phyloP scores from a whole-genome alignment of 1,284 basidiomycete genomes.

The Thelephora terrestris region DNA sequence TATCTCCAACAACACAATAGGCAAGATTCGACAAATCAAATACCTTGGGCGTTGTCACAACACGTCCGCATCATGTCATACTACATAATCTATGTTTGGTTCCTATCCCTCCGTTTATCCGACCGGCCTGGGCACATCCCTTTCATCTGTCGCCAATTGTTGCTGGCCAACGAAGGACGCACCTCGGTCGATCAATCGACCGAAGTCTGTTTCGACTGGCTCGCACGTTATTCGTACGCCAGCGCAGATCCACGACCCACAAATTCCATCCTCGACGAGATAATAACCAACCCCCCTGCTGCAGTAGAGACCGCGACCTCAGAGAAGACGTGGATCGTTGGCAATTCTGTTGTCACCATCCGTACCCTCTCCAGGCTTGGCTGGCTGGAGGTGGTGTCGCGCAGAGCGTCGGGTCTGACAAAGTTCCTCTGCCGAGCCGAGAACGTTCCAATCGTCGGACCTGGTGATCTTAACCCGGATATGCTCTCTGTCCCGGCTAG shows the following conservation, averaged over 20 bases:
- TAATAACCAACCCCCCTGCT: conserved; percentile 45
- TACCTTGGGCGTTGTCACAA: conserved; percentile 87
- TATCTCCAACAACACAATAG: conserved; percentile 91
- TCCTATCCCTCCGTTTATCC: conserved; percentile 79
- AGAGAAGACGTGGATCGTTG: conserved; percentile 83
- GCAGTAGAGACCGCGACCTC: conserved; percentile 29
- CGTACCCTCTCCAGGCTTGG: conserved; percentile 66
- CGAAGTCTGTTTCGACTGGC: conserved; percentile 97
- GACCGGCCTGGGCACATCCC: conserved; percentile 79
- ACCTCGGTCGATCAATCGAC: conserved; percentile 79
- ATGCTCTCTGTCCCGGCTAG: conserved; percentile 60
- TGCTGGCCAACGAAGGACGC: conserved; percentile 80
- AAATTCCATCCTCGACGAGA: conserved; percentile 69
- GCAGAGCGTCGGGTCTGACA: conserved; percentile 86
- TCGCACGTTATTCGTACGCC: conserved; percentile 90
- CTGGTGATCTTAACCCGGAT: conserved; percentile 78
- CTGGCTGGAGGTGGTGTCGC: conserved; percentile 84
- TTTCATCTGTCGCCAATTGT: conserved; percentile 82
- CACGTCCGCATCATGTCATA: conserved; percentile 93
- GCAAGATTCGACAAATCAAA: conserved; percentile 45
- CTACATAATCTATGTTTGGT: conserved; percentile 93
- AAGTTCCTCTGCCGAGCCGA: conserved; percentile 85
- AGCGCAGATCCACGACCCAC: conserved; percentile 90
- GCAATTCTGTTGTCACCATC: conserved; percentile 82
- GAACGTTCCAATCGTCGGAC: conserved; percentile 77